Percentiles rank a stretch among this genome's conserved stretches.
These are phyloP conservation scores for Cardiospermum halicacabum DNA, from an alignment of 345 rosid species.

Conservation along the genomic window DNA sequence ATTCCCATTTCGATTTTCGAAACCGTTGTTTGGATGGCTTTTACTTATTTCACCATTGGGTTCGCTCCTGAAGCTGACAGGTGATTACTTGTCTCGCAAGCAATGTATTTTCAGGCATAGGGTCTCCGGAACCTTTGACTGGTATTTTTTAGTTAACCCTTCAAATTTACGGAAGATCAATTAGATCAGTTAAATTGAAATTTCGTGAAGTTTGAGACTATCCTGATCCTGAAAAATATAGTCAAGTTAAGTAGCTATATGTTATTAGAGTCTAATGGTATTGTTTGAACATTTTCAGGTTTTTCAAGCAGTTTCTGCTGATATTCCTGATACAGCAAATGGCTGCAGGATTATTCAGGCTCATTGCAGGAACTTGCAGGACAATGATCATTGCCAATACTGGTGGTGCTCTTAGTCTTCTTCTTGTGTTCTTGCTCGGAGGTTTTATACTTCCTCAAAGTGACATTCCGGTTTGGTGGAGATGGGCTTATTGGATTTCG, in stretches of 20 bases:
- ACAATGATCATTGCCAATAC: constrained; percentile 80
- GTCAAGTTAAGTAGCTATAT: too few relatives aligned
- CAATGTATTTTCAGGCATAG: too few relatives aligned
- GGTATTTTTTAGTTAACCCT: too few relatives aligned
- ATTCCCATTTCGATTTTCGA: constrained; percentile 76
- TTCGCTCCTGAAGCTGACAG: constrained; percentile 73
- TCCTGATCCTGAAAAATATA: too few relatives aligned
- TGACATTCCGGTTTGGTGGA: constrained; percentile 82
- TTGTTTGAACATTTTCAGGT: constrained; percentile 53
- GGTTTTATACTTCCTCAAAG: constrained; percentile 79
- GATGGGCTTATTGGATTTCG: constrained; percentile 91
- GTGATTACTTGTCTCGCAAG: constrained; percentile 27
- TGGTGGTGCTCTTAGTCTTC: constrained; percentile 64
- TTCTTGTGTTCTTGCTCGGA: constrained; percentile 75
- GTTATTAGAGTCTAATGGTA: too few relatives aligned
- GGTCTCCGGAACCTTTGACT: too few relatives aligned
- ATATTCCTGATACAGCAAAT: constrained; percentile 73
- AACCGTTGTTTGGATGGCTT: constrained; percentile 52
- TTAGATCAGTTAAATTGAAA: too few relatives aligned
- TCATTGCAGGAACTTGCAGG: constrained; percentile 66
- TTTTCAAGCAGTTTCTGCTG: constrained; percentile 69
- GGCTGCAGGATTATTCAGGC: constrained; percentile 72
- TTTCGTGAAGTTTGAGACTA: too few relatives aligned
- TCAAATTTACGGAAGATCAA: too few relatives aligned
- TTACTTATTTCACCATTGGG: constrained; percentile 66